Base-by-base conservation (phyloP, 106 monocot genomes). In the Allium sativum region DNA sequence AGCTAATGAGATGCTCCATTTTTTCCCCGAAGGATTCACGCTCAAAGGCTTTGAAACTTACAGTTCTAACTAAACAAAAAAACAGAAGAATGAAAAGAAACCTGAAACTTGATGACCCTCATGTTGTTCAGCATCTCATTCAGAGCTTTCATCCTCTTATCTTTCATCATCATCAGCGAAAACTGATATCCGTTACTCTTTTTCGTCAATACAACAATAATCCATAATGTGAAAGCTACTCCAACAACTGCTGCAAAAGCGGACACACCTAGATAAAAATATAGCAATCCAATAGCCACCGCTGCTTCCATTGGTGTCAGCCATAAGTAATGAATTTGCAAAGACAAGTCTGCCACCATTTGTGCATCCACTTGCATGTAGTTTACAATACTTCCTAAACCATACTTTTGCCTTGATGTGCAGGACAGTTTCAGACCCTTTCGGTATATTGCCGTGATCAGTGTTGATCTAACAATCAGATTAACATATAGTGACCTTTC, bases 291-390 rank as follows among this genome's bases (percentile, higher is more conserved):
- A 14, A 79, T 21, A 18, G 75, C 80, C 18, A 64, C 56, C 12
- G 71, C 71, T 18, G 75, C 67, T 64, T 80, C 75, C 31, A 67
- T 52, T 10, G 79, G 79, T 74, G 66, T 79, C 19, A 79, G 55
- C 79, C 74, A 79, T 18, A 79, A 20, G 56, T 71, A 71, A 62
- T 79, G 79, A 17, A 79, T 45, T 62, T 79, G 70, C 7, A 71
- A 10, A 70, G 70, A 66, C 66, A 70, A 58, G 56, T 79, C 79
- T 0, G 70, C 59, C 17, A 79, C 62, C 74, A 75, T 74, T 71
- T 80, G 80, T 43, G 80, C 71, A 66, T 80, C 80, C 0, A 80
- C 80, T 12, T 71, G 74, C 79, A 79, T 74, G 79, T 79, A 67
- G 57, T 79, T 79, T 10, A 79, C 74, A 45, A 74, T 79, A 53